Base-by-base conservation (phyloP, 2,329 filamentous ascomycete species). In the Hypoxylon sp. region DNA sequence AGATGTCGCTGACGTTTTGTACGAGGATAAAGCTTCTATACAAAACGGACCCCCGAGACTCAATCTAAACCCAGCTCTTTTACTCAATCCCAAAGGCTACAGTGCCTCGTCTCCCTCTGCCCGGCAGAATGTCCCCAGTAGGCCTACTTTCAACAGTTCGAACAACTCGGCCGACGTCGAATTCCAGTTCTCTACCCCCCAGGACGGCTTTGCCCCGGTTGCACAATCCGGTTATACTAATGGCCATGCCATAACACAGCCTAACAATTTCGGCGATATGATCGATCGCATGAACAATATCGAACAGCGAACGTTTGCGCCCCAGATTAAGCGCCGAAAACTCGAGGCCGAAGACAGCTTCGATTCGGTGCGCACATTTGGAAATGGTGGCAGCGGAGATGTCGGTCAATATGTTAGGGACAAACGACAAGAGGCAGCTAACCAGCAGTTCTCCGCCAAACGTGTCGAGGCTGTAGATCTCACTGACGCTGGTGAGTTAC, bases 281-380 rank as follows among this genome's bases (percentile, higher is more conserved):
- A 88, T 97, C 49, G 93, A 97, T 78, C 87, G 89, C 32, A 84
- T 94, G 76, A 93, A 94, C 77, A 90, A 91, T 71, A 87, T 97
- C 13, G 86, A 92, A 71, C 86, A 90, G 56, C 91, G 94, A 25
- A 73, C 82, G 75, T 68, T 84, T 78, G 75, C 83, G 30, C 83
- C 85, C 2, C 88, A 91, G 19, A 81, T 84, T 28, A 95, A 95
- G 80, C 89, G 89, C 56, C 81, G 89, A 58, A 94, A 89, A 75
- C 79, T 86, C 7, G 81, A 85, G 13, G 76, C 80, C 19, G 81
- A 84, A 51, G 81, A 84, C 34, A 77, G 82, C 51, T 77, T 82
- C 17, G 74, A 80, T 21, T 79, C 79, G 41, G 84, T 82, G 58
- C 76, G 77, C 38, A 76, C 78, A 2, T 85, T 86, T 74, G 78